phyloP scores from a whole-genome alignment of 768 basidiomycete genomes.

The Mycena polygramma region DNA sequence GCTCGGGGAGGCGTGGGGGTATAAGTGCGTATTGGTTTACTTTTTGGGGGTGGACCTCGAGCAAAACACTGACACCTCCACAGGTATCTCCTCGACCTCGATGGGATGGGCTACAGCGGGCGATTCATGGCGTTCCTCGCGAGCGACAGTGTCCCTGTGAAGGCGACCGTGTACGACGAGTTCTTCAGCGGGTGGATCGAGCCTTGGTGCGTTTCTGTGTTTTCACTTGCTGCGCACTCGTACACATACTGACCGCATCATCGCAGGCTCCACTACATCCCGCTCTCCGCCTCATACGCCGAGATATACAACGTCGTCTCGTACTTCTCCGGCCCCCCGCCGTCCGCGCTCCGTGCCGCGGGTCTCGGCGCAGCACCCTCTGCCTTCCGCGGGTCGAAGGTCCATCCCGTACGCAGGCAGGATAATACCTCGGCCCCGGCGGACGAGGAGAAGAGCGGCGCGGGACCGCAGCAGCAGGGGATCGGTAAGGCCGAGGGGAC shows the following conservation, averaged over 20 bases:
- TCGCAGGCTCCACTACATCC: constrained; percentile 93
- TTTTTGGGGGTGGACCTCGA: too few species aligned
- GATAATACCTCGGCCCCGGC: background rate
- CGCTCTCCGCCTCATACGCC: constrained; percentile 85
- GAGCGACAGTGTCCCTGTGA: constrained; percentile 91
- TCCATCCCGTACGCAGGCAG: background rate
- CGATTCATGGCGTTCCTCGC: constrained; percentile 88
- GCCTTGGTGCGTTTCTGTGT: constrained; percentile 68
- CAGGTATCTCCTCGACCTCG: constrained; percentile 85
- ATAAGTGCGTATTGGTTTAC: constrained; percentile 64
- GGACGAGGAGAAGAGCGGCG: background rate
- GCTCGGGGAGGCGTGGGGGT: constrained; percentile 89
- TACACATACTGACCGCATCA: too few species aligned
- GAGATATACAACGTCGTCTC: constrained; percentile 96
- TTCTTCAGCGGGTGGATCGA: constrained; percentile 94
- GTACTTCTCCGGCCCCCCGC: constrained; percentile 90
- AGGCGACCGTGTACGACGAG: constrained; percentile 92
- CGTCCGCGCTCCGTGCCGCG: constrained; percentile 65
- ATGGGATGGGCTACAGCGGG: constrained; percentile 96
- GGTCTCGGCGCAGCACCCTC: constrained; percentile 59
- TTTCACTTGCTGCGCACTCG: background rate
- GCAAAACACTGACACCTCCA: background rate
- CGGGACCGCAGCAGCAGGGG: constrained; percentile 3
- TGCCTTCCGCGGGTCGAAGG: constrained; percentile 29
- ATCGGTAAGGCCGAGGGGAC: constrained; percentile 3